Conservation (phyloP, 108 stramenopile species). For the Aurantiochytrium sp. region DNA sequence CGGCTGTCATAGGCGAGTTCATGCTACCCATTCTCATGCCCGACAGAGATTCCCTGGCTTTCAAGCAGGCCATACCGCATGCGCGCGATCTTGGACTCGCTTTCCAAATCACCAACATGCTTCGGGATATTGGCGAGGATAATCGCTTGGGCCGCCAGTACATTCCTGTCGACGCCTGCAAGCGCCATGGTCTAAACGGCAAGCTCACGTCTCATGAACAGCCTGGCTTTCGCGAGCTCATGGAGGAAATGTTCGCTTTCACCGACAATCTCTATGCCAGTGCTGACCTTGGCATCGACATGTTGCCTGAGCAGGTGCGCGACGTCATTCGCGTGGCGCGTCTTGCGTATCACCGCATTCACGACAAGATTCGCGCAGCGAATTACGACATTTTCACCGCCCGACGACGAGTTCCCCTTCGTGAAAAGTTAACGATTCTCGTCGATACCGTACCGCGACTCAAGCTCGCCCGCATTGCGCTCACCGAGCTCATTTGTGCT, state of each 20-base stretch:
- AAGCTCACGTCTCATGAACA: not conserved
- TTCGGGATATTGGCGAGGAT: conserved; percentile 95
- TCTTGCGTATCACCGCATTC: not conserved
- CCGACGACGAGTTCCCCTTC: not conserved
- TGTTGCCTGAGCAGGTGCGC: not conserved
- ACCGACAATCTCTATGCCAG: not conserved
- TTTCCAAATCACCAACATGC: conserved; percentile 95
- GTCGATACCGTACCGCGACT: not conserved
- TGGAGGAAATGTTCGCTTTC: not conserved
- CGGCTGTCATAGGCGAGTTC: conserved; percentile 3
- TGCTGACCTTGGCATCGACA: not conserved
- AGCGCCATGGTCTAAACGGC: not conserved
- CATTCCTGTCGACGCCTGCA: conserved; percentile 50
- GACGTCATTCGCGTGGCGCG: not conserved
- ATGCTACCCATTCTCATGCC: conserved; percentile 12
- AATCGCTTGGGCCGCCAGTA: conserved; percentile 82
- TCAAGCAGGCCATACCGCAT: not conserved
- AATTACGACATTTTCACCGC: not conserved
- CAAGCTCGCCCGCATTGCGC: not conserved
- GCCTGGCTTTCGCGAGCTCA: not conserved
- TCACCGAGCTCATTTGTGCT: not conserved
- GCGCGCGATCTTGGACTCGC: conserved; percentile 70
- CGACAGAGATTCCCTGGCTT: not conserved
- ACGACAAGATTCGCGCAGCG: not conserved
- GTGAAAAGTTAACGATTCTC: not conserved